A percentile compares a stretch with the other conserved stretches of the same genome.
phyloP scores from a whole-genome alignment of 2,329 filamentous ascomycete genomes.

The Fusarium torreyae region DNA sequence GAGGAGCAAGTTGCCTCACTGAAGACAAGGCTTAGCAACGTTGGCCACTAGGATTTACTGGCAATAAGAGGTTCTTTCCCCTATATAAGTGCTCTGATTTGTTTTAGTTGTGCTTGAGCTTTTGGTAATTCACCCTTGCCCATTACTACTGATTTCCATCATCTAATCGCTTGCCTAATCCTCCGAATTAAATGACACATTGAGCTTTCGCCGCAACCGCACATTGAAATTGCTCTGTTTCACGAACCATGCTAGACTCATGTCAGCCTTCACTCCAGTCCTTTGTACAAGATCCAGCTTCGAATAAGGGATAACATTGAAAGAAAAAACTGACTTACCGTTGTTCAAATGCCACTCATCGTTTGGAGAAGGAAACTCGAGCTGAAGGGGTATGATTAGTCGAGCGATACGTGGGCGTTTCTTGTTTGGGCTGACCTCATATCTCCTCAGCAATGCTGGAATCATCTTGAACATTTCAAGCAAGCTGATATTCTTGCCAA shows the following conservation, averaged over 20 bases:
- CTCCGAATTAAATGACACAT: neutral
- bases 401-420: fast-evolving
- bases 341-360: constrained; percentile 8
- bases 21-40: too few species aligned
- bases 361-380: neutral
- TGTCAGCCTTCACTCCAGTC: neutral
- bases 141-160: too few species aligned
- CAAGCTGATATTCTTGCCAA: constrained; percentile 75
- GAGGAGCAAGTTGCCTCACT: too few species aligned
- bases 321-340: neutral
- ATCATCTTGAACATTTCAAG: constrained; percentile 75
- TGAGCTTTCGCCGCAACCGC: neutral
- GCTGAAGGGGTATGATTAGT: neutral
- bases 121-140: too few species aligned
- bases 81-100: too few species aligned
- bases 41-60: too few species aligned
- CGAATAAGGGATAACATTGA: too few species aligned
- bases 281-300: too few species aligned
- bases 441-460: constrained; percentile 51
- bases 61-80: too few species aligned
- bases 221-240: constrained; percentile 17
- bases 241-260: neutral
- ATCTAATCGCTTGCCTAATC: too few species aligned
- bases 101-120: too few species aligned
- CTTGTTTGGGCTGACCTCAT: neutral